Base-by-base conservation (phyloP, 2,329 filamentous ascomycete species). In the Thermothelomyces thermophilus region DNA sequence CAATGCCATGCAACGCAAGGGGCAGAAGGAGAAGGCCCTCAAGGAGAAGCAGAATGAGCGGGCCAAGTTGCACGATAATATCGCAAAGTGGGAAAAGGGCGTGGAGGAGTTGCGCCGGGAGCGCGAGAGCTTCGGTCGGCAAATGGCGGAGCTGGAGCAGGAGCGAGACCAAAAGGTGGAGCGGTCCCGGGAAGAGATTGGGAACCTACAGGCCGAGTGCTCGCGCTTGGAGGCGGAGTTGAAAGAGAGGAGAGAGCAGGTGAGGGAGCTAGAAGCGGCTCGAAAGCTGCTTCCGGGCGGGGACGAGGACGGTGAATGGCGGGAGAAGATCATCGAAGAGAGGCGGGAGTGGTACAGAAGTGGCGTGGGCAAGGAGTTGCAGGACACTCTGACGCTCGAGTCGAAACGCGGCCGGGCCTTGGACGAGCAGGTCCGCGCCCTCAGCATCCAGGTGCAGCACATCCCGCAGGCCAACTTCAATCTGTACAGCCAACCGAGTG, bases 241-340 rank as follows among this genome's bases (percentile, higher is more conserved):
- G 24, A 84, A 82, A 57, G 77, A 86, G 52, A 86, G 84, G 59
- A 78, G 81, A n/a, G 72, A 73, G 20, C 79, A 84, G 56, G 79
- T 91, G 56, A 87, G 88, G 63, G 77, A 83, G 45, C 74, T 90
- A 22, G 87, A 93, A 63, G 81, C 83, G 51, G 79, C 84, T 56
- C 72, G 82, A 43, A 84, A 84, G 64, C 78, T 76, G 49, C 73
- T 81, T 11, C 76, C 79, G 2, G 82, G 77, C 14, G 77, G 73
- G n/a, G 75, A 82, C 49, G 75, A 80, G 40, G 80, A 82, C 33
- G 77, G 81, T 13, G 74, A 73, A 53, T 76, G 71, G 73, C 71
- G 72, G 46, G 71, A 76, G 46, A 70, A 68, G 47, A 74, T 81
- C 44, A 65, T 65, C 41, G 71, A 75, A 41, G 67, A 81, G 19